Evolutionary conservation across 2,329 filamentous ascomycete genomes (phyloP).

Genomic region (Triangularia verruculosa): DNA sequence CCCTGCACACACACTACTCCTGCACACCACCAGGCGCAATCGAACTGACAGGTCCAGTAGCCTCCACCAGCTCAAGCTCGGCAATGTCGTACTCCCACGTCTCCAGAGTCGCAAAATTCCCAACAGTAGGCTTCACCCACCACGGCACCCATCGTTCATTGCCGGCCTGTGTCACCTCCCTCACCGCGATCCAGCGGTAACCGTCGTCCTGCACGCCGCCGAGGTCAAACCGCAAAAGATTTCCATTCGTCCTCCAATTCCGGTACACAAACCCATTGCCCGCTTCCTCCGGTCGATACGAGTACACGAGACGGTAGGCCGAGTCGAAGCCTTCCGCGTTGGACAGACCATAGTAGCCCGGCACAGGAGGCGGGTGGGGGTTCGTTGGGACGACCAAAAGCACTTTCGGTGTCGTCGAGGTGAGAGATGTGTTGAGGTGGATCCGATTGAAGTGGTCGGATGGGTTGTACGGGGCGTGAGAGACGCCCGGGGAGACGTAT

Average conservation of each 20-base stretch:
- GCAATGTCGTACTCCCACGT: slow-evolving; percentile 19
- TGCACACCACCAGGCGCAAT: slow-evolving; percentile 21
- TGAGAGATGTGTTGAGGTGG: slow-evolving; percentile 4
- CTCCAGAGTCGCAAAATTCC: slow-evolving; percentile 9
- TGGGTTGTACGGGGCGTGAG: slow-evolving; percentile 18
- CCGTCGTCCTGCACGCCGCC: not conserved
- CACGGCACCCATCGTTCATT: slow-evolving; percentile 23
- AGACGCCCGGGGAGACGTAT: slow-evolving; percentile 18
- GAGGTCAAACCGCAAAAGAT: slow-evolving; percentile 9
- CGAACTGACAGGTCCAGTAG: slow-evolving; percentile 20
- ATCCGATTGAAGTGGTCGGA: slow-evolving; percentile 20
- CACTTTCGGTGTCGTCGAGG: not conserved
- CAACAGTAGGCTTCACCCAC: slow-evolving; percentile 17
- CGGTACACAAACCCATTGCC: not conserved
- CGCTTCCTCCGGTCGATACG: slow-evolving; percentile 15
- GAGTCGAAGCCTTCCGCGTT: slow-evolving; percentile 15
- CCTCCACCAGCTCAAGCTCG: slow-evolving; percentile 19
- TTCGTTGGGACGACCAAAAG: slow-evolving; percentile 23
- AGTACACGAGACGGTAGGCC: slow-evolving; percentile 20
- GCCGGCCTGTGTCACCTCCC: slow-evolving; percentile 12
- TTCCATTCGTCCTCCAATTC: not conserved
- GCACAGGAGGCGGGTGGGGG: slow-evolving; percentile 25
- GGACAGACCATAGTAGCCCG: slow-evolving; percentile 23
- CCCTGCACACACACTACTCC: no score
- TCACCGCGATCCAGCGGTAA: slow-evolving; percentile 22